Evolutionary conservation across 257 asterid genomes (phyloP).

Genomic region (Solanum pimpinellifolium): DNA sequence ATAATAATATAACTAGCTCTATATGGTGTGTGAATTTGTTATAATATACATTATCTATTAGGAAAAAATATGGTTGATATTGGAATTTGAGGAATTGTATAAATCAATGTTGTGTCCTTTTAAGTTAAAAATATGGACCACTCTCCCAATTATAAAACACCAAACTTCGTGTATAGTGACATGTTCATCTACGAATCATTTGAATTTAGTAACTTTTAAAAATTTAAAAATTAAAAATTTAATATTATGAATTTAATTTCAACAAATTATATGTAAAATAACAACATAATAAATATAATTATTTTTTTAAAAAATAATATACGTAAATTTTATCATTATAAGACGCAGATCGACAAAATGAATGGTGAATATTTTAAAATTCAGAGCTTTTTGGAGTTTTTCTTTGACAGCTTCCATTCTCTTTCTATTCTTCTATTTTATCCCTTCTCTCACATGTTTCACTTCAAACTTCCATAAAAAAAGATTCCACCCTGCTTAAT

Average conservation of each 20-base stretch:
- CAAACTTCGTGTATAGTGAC: neutral
- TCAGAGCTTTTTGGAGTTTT: conserved; percentile 34
- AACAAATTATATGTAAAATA: neutral
- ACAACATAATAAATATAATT: neutral
- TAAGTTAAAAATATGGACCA: conserved; percentile 16
- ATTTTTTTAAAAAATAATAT: accelerated
- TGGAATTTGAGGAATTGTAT: conserved; percentile 17
- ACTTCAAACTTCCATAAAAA: conserved; percentile 39
- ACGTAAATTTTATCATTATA: too few relatives aligned
- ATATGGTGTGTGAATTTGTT: neutral
- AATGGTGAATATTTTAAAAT: conserved; percentile 20
- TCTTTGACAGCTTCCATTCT: conserved; percentile 67
- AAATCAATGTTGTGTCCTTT: conserved; percentile 36
- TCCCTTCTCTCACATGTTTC: conserved; percentile 1
- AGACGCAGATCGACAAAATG: accelerated
- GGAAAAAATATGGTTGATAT: neutral
- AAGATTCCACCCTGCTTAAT: conserved; percentile 34
- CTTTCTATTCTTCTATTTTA: conserved; percentile 40
- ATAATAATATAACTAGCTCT: neutral
- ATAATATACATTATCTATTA: neutral
- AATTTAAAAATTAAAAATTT: too few relatives aligned
- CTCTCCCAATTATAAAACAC: conserved; percentile 22
- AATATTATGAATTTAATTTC: neutral
- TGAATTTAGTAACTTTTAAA: neutral
- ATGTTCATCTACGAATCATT: neutral